These are phyloP conservation scores for Agrocybe chaxingu DNA, from an alignment of 768 basidiomycete species.

Conservation along the genomic window DNA sequence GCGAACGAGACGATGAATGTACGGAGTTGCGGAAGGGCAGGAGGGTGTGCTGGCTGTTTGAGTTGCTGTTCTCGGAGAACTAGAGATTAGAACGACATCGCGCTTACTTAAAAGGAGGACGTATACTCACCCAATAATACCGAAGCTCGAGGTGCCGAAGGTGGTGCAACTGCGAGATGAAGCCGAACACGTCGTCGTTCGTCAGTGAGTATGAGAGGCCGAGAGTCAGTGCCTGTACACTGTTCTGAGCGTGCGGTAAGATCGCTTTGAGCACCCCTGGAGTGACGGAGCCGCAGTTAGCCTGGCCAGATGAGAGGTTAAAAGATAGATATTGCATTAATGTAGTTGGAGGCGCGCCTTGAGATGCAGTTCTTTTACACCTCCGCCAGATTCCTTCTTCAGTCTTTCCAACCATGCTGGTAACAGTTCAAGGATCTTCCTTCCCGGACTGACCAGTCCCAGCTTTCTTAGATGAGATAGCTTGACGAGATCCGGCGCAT, in stretches of 20 bases:
- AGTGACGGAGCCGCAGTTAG: constrained; percentile 62
- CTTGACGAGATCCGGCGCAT: constrained; percentile 25
- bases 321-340: not conserved
- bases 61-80: constrained; percentile 36
- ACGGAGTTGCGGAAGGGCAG: constrained; percentile 18
- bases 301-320: constrained; percentile 26
- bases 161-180: constrained; percentile 36
- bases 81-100: not conserved
- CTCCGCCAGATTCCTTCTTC: constrained; percentile 14
- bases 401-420: constrained; percentile 42
- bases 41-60: constrained; percentile 22
- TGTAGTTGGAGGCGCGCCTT: constrained; percentile 26
- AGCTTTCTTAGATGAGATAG: constrained; percentile 27
- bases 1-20: constrained; percentile 23
- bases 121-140: constrained; percentile 46
- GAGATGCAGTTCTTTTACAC: constrained; percentile 38
- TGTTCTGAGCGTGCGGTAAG: constrained; percentile 31
- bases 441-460: constrained; percentile 32
- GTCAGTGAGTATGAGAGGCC: constrained; percentile 61
- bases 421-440: constrained; percentile 38
- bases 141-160: constrained; percentile 39
- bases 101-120: not conserved
- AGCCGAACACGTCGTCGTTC: constrained; percentile 48
- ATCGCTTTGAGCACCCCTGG: constrained; percentile 53
- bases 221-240: constrained; percentile 37